phyloP scores from a whole-genome alignment of 371 early-diverging fungal species.

The Mortierella sp. region DNA sequence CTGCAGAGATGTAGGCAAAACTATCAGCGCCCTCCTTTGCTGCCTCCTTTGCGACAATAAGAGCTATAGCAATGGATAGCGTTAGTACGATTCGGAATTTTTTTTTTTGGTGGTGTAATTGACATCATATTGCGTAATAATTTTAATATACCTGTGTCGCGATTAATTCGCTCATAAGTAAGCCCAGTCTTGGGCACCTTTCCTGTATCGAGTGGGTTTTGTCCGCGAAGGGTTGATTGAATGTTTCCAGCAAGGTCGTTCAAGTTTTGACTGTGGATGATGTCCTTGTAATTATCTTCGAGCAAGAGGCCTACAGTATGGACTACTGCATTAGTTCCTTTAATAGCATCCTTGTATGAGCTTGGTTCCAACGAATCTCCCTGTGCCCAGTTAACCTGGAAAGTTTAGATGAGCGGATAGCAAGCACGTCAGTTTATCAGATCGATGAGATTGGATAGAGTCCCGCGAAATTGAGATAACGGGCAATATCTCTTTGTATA shows the following conservation, averaged over 20 bases:
- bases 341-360: slow-evolving; percentile 65
- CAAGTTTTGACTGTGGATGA: slow-evolving; percentile 63
- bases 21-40: slow-evolving; percentile 65
- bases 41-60: slow-evolving; percentile 65
- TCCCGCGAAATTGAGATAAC: not conserved
- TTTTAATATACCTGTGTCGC: slow-evolving; percentile 73
- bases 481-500: slow-evolving; percentile 8
- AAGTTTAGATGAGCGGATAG: too few species aligned
- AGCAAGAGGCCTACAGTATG: slow-evolving; percentile 81
- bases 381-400: slow-evolving; percentile 70
- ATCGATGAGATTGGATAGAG: not conserved
- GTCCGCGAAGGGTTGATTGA: slow-evolving; percentile 47
- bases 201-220: slow-evolving; percentile 41
- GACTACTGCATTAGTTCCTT: slow-evolving; percentile 74
- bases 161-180: slow-evolving; percentile 76
- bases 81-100: not conserved
- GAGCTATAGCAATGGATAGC: slow-evolving; percentile 50
- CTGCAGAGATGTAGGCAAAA: slow-evolving; percentile 81
- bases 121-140: too few species aligned
- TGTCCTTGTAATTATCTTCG: slow-evolving; percentile 77
- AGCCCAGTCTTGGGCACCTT: slow-evolving; percentile 35
- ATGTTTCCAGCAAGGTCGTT: slow-evolving; percentile 61
- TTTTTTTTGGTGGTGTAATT: not conserved
- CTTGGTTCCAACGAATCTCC: slow-evolving; percentile 77
- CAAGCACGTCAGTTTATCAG: too few species aligned